Base-by-base conservation (phyloP, 768 basidiomycete species). In the Bullera alba region DNA sequence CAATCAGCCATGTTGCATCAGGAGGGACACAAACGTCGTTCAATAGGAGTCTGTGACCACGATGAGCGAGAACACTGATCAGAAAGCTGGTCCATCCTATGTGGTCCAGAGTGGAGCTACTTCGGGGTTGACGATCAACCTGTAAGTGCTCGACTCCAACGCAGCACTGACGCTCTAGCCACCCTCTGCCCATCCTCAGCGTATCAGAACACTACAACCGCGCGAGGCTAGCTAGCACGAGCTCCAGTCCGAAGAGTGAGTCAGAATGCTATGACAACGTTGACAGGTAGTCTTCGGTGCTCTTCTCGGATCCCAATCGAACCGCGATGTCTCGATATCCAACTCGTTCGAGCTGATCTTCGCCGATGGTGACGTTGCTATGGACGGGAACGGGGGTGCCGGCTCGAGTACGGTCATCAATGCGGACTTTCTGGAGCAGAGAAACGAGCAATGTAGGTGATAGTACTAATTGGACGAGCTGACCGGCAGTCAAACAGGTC, bases 191-290 rank as follows among this genome's bases (percentile, higher is more conserved):
- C 8, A 90, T 99, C 67, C 79, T 99, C 56, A 95, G 91, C 73
- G 85, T 97, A 64, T 95, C 92, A 1, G 95, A 97, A 65, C 93
- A 97, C 75, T 79, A 87, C 63, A 93, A 87, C 36, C 81, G 95
- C 38, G 50, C 57, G 42, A 84, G 84, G 61, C 79, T 96, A 12
- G 57, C 63, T 85, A 55, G 36, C 34, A 53, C 59, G 52, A 52
- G 60, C 51, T 46, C 17, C 1, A 32, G 45, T 21, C 21, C 8
- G 10, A 34, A n/a, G 32, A 8, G 38, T 12, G 7, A 29, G 10
- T 16, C 23, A 6, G 5, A 4, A 12, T 76, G 42, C 2, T 38
- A 22, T 22, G 16, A 12, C 86, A 85, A 3, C 26, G 19, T 25
- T 19, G 1, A n/a, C 29, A 49, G 21, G 39, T 39, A 96, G 95